phyloP scores from a whole-genome alignment of 176 grass and related monocot genomes.

The Dendrocalamus sinicus region DNA sequence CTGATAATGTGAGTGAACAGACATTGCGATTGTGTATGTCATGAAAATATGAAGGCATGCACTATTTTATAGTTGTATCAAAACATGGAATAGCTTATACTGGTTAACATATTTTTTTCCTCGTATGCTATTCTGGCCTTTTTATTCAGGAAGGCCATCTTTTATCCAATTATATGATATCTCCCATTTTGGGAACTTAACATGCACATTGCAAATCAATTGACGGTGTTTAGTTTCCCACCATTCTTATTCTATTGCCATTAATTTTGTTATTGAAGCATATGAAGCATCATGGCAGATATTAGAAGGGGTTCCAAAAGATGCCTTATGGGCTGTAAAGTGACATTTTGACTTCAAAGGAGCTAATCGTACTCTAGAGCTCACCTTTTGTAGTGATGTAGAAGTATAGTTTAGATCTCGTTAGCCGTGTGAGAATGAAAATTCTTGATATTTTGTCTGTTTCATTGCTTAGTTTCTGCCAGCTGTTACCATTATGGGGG shows the following conservation, averaged over 20 bases:
- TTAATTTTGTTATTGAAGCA: slow-evolving; percentile 1
- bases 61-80: background rate
- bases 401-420: background rate
- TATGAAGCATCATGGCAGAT: background rate
- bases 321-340: background rate
- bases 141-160: background rate
- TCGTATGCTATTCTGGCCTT: background rate
- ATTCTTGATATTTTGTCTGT: slow-evolving; percentile 11
- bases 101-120: background rate
- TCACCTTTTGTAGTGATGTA: background rate
- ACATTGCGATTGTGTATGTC: slow-evolving; percentile 22
- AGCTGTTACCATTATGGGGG: background rate
- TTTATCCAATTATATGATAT: background rate
- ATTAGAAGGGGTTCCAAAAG: background rate
- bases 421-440: slow-evolving; percentile 6
- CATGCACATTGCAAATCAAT: background rate
- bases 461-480: background rate
- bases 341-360: background rate
- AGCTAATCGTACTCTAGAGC: background rate
- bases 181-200: background rate
- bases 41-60: background rate
- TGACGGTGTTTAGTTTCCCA: background rate
- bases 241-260: background rate
- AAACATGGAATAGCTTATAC: background rate
- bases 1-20: background rate